Evolutionary conservation across 495 filamentous ascomycete species (phyloP), one percentile per base, ranked within the genome.

Genomic region (Talaromyces wortmannii): DNA sequence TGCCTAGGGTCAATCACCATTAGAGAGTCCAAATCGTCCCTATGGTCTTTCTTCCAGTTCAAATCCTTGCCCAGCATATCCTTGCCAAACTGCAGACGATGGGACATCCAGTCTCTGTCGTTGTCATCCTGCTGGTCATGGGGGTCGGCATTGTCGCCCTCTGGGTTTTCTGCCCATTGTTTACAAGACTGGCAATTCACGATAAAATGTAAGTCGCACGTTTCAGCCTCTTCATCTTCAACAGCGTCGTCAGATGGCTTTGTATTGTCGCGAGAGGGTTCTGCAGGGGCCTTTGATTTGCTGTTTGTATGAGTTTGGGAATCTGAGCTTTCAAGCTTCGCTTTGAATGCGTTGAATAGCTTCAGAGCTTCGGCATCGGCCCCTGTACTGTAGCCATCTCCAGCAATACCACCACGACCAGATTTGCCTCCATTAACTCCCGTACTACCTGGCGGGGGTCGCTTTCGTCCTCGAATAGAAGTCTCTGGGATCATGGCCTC

Each of bases 1-100:
- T 92, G 91, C 52, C 89, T 74, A 1, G 95, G 95, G 73, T 98
- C 95, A 71, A 97, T 96, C 2, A 97, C 91, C 56, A 95, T 87
- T 48, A 98, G 70, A 62, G 96, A 91, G 60, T 94, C 88, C 56
- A 89, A 87, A 47, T 91, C 90, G 49, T 90, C 87, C 59, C 90
- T 88, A 48, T 92, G 89, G 63, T 89, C 87, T 71, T 85, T 84
- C 68, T 92, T 90, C 80, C 91, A 97, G 36, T 82, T 89, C 53
- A 96, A 67, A 67, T 96, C 91, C 64, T 97, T 97, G 33, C 95
- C 94, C 3, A 95, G 68, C 55, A 85, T 86, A 65, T 98, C 95
- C 57, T 91, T 92, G 15, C 85, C 85, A 71, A 97, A 97, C 11
- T 74, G 90, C 33, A 98, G 71, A 8, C 80, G 74, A 70, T 97